Percentiles rank a stretch among this genome's conserved stretches.
Evolutionary conservation across 1,284 basidiomycete genomes (phyloP).

Genomic region (Cryptococcus sp.): DNA sequence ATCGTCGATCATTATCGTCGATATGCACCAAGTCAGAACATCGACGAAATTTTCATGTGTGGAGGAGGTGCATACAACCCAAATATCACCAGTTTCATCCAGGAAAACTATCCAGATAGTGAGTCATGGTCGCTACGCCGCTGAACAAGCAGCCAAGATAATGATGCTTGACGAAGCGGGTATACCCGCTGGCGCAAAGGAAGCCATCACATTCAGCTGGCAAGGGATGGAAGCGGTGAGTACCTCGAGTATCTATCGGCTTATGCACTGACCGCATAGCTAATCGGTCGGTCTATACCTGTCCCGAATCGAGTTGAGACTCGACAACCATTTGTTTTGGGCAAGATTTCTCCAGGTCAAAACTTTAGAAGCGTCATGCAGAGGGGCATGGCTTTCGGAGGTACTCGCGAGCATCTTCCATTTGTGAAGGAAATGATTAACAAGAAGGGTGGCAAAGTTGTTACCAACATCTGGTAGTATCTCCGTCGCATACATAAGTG

Average conservation of each 20-base stretch:
- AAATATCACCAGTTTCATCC: slow-evolving; percentile 12
- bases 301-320: slow-evolving; percentile 9
- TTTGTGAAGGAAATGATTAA: slow-evolving; percentile 21
- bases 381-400: slow-evolving; percentile 23
- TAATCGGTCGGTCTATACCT: slow-evolving; percentile 19
- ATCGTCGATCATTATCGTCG: slow-evolving; percentile 12
- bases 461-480: slow-evolving; percentile 1
- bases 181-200: slow-evolving; percentile 17
- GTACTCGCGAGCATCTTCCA: slow-evolving; percentile 12
- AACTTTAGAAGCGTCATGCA: slow-evolving; percentile 12
- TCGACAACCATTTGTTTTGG: slow-evolving; percentile 10
- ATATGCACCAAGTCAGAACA: slow-evolving; percentile 10
- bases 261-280: slow-evolving; percentile 1
- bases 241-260: background rate
- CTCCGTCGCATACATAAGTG: no score
- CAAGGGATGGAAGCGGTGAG: slow-evolving; percentile 15
- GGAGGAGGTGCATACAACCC: slow-evolving; percentile 25
- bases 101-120: slow-evolving; percentile 11
- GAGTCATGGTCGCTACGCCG: background rate
- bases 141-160: slow-evolving; percentile 6
- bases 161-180: slow-evolving; percentile 18
- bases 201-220: slow-evolving; percentile 21
- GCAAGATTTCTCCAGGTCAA: slow-evolving; percentile 16
- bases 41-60: slow-evolving; percentile 18
- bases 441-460: slow-evolving; percentile 3